A percentile compares a stretch with the other conserved stretches of the same genome.
phyloP scores from a whole-genome alignment of 495 filamentous ascomycete genomes.

The Annulohypoxylon nitens region DNA sequence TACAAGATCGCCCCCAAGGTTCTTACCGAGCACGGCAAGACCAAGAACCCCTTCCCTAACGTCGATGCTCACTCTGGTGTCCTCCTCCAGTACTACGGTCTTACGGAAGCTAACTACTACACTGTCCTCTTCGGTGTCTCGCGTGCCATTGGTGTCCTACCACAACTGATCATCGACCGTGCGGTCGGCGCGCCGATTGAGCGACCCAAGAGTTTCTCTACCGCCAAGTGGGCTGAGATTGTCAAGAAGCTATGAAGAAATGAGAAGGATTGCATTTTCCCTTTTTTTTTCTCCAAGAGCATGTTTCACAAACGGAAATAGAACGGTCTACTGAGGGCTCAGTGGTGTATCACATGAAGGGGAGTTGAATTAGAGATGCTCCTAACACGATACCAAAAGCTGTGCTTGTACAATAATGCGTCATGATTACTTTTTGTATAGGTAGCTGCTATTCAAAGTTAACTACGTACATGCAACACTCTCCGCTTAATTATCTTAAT shows the following conservation, averaged over 20 bases:
- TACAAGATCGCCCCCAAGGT: slow-evolving; percentile 99
- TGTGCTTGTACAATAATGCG: slow-evolving; percentile 53
- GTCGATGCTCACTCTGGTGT: slow-evolving; percentile 88
- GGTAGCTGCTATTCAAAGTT: slow-evolving; percentile 39
- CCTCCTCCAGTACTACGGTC: slow-evolving; percentile 98
- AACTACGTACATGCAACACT: slow-evolving; percentile 28
- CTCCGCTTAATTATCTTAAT: slow-evolving; percentile 8
- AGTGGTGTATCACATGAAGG: slow-evolving; percentile 46
- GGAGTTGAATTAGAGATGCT: slow-evolving; percentile 52
- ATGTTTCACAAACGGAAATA: slow-evolving; percentile 55
- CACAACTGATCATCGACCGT: slow-evolving; percentile 99
- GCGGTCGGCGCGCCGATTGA: slow-evolving; percentile 89
- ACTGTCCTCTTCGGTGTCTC: slow-evolving; percentile 99
- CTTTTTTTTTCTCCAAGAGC: slow-evolving; percentile 46
- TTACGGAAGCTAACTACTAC: slow-evolving; percentile 99
- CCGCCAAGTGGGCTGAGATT: slow-evolving; percentile 95
- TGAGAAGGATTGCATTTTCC: slow-evolving; percentile 49
- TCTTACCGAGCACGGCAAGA: slow-evolving; percentile 99
- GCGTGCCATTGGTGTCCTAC: slow-evolving; percentile 96
- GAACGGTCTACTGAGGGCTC: slow-evolving; percentile 44
- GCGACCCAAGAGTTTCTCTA: slow-evolving; percentile 96
- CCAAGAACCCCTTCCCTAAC: slow-evolving; percentile 78
- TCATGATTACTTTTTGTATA: slow-evolving; percentile 47
- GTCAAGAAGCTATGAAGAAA: slow-evolving; percentile 81
- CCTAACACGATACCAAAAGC: slow-evolving; percentile 53